Base-by-base conservation (phyloP, 208 protist genomes). In the Giardia muris region DNA sequence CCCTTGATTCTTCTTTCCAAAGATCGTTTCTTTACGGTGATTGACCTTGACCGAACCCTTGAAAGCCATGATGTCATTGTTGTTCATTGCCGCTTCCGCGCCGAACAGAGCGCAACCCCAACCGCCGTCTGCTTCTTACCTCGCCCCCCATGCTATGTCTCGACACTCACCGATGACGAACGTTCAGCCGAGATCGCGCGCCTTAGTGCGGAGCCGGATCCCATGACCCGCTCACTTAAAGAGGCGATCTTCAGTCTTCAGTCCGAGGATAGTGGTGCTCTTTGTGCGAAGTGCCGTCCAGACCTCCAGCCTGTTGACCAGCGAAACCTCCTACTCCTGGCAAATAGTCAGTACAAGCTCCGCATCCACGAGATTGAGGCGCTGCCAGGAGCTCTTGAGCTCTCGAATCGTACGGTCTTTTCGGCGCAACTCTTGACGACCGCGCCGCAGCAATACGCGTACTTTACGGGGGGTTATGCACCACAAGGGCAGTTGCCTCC, bases 271-370 rank as follows among this genome's bases (percentile, higher is more conserved):
- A 47, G 4, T 1, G 87, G 87, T 43, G 2, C 2, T 90, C 44
- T 90, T 1, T 47, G 45, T 47, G 87, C 87, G 19, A 90, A 22
- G 1, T 47, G 42, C 2, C n/a, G 87, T 4, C 87, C 87, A 19
- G 87, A 90, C n/a, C n/a, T 90, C n/a, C 43, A 90, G 45, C 87
- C 87, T 47, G n/a, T 90, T 47, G 87, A 90, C n/a, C 87, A 90
- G 43, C 87, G 87, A 4, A 45, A 90, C 48, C 87, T 90, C 43
- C 2, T 90, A 43, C 2, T 90, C 4, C 46, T 90, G 48, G 87
- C 87, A 45, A 90, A 90, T 47, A 47, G 45, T 90, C 43, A 90
- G 2, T 90, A 47, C 45, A 90, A 90, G 43, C 1, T 90, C n/a
- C 44, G 45, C 42, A 1, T 90, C n/a, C n/a, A 46, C 46, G 10